Evolutionary conservation across 208 protist genomes (phyloP), one percentile per base, ranked within the genome.

Genomic region (Trypanosoma melophagium): DNA sequence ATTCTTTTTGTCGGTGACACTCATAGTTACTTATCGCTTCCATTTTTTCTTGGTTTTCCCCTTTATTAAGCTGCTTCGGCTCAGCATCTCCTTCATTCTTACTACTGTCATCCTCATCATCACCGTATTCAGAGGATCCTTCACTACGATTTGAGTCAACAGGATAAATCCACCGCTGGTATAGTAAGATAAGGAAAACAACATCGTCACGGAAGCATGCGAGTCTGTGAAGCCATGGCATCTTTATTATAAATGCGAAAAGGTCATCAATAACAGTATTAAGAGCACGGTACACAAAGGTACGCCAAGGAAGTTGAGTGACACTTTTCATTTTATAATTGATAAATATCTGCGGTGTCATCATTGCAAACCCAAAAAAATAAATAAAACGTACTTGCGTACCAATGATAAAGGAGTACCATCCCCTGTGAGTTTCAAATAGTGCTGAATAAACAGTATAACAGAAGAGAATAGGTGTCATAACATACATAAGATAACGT

Each of bases 211-310:
- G 85, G 69, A 99, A 98, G 81, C 98, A 99, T 10, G 95, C 93
- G 7, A 99, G 60, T 17, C 98, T 88, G 71, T 99, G 97, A 31
- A 99, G 60, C 61, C 84, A 95, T 31, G 99, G 99, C 98, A 99
- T 99, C 72, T 93, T 97, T 50, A 99, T 98, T 61, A 99, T 94
- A 78, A 99, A 99, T 2, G 98, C 96, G 76, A 99, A 99, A 12
- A 99, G 77, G 79, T 99, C 98, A 81, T 99, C 99, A 68, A 99
- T 99, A 66, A 99, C 97, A 0, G 98, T 99, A 74, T 99, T 99
- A 40, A 99, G 81, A 7, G 90, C 88, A 76, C 98, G 98, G 77
- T 99, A 99, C 28, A 98, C 86, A 76, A 99, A 98, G 2, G 95
- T 97, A 55, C 94, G 86, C 97, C 97, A 99, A 35, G 98, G 98